Evolutionary conservation across 208 protist genomes (phyloP).

Genomic region (Crithidia acanthocephali): DNA sequence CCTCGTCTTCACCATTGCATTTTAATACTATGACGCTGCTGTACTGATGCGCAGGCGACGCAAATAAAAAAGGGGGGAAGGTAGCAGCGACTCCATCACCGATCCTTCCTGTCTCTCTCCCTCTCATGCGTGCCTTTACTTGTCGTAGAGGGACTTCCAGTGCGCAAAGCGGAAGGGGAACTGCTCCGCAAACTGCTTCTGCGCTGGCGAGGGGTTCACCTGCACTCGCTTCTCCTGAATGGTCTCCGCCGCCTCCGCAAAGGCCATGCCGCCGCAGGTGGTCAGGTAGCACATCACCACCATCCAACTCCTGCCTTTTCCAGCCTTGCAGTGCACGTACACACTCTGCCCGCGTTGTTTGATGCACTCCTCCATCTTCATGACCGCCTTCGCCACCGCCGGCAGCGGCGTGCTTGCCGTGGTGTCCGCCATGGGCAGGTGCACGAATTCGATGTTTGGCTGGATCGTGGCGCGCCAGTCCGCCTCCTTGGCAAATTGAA

Average conservation of each 20-base stretch:
- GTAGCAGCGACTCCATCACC: no score
- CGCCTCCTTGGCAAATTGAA: conserved; percentile 80
- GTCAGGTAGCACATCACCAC: conserved; percentile 88
- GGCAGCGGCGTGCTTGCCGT: conserved; percentile 58
- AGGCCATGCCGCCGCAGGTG: conserved; percentile 66
- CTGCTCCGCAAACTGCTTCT: conserved; percentile 60
- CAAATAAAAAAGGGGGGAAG: no score
- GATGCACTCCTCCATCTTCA: conserved; percentile 64
- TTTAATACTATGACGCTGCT: no score
- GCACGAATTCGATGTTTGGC: conserved; percentile 55
- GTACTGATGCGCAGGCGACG: no score
- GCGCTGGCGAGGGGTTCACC: conserved; percentile 70
- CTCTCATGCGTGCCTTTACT: no score
- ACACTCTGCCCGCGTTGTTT: conserved; percentile 39
- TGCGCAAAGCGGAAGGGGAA: conserved; percentile 58
- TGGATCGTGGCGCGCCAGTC: conserved; percentile 61
- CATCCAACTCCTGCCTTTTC: conserved; percentile 92
- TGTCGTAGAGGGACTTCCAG: conserved; percentile 38
- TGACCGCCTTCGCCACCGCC: conserved; percentile 54
- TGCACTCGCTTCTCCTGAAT: conserved; percentile 57
- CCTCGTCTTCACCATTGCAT: no score
- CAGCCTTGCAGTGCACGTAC: conserved; percentile 93
- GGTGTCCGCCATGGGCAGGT: conserved; percentile 76
- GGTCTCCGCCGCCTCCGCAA: conserved; percentile 48
- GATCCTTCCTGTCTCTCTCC: no score